A percentile compares a stretch with the other conserved stretches of the same genome.
phyloP scores from a whole-genome alignment of 805 yeast species.

The Kazachstania viticola region DNA sequence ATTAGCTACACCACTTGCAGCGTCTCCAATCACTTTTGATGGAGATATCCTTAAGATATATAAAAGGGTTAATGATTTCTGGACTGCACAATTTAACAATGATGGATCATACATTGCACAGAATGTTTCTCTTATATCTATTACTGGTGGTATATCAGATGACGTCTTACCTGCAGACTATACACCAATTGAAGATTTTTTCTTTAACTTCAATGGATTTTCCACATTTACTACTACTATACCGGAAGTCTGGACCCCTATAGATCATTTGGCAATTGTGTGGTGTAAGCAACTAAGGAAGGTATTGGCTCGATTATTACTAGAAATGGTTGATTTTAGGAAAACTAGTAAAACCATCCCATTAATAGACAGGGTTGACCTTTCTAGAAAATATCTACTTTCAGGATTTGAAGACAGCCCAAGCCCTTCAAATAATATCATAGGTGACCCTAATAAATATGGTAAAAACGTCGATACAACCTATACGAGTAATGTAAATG shows the following conservation, averaged over 20 bases:
- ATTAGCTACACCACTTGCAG: constrained; percentile 82
- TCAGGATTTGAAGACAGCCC: constrained; percentile 36
- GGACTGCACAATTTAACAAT: constrained; percentile 52
- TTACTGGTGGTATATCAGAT: constrained; percentile 82
- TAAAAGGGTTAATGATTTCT: constrained; percentile 61
- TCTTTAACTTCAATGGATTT: constrained; percentile 70
- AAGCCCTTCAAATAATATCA: not conserved
- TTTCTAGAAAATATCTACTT: constrained; percentile 35
- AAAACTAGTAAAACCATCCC: constrained; percentile 40
- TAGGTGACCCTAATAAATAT: not conserved
- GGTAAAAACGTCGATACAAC: constrained; percentile 1
- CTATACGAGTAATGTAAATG: constrained; percentile 1
- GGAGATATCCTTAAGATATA: constrained; percentile 73
- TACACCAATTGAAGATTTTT: constrained; percentile 56
- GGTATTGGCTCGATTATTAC: constrained; percentile 44
- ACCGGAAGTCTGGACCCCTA: constrained; percentile 86
- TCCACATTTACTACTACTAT: constrained; percentile 77
- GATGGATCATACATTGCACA: constrained; percentile 15
- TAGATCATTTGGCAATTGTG: constrained; percentile 88
- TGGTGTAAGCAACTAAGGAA: constrained; percentile 89
- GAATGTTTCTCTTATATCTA: constrained; percentile 63
- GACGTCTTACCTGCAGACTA: constrained; percentile 82
- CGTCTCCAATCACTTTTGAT: constrained; percentile 88
- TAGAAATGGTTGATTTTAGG: constrained; percentile 44
- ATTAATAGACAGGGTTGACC: constrained; percentile 44